Percentiles rank a stretch among this genome's conserved stretches.
These are phyloP conservation scores for Linnemannia schmuckeri DNA, from an alignment of 192 early-diverging fungal species.

Conservation along the genomic window DNA sequence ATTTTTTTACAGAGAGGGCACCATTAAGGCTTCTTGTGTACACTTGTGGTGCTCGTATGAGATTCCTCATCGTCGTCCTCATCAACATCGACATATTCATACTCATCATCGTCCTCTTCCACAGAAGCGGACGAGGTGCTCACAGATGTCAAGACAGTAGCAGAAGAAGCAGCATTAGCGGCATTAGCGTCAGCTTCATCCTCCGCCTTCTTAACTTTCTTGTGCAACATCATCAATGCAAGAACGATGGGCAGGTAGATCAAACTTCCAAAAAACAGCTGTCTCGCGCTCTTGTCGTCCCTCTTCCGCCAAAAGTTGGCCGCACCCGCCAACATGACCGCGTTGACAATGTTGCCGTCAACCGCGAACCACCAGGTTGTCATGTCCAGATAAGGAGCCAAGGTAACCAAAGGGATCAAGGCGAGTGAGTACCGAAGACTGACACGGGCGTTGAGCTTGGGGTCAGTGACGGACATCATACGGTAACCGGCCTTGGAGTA, in stretches of 20 bases:
- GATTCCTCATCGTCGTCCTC: conserved; percentile 38
- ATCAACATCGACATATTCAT: conserved; percentile 54
- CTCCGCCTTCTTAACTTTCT: conserved; percentile 60
- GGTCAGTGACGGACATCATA: conserved; percentile 94
- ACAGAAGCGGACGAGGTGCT: not conserved
- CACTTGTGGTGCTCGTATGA: not conserved
- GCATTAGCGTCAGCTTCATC: not conserved
- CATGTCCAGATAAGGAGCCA: conserved; percentile 76
- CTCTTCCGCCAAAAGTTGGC: conserved; percentile 83
- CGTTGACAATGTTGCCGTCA: conserved; percentile 85
- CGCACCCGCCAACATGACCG: conserved; percentile 76
- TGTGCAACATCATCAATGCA: conserved; percentile 92
- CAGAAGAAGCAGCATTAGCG: not conserved
- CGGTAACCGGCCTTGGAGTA: conserved; percentile 97
- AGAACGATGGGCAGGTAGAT: conserved; percentile 90
- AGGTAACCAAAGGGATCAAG: conserved; percentile 78
- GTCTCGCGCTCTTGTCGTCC: conserved; percentile 85
- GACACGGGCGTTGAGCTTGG: conserved; percentile 90
- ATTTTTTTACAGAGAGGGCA: not conserved
- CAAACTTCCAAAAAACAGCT: conserved; percentile 92
- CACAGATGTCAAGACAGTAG: not conserved
- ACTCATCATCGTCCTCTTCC: conserved; percentile 53
- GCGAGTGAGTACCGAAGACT: conserved; percentile 82
- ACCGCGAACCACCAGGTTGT: conserved; percentile 83
- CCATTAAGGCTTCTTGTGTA: not conserved